A percentile compares a stretch with the other conserved stretches of the same genome.
phyloP scores from a whole-genome alignment of 306 rosid genomes.

The Acacia melanoxylon region DNA sequence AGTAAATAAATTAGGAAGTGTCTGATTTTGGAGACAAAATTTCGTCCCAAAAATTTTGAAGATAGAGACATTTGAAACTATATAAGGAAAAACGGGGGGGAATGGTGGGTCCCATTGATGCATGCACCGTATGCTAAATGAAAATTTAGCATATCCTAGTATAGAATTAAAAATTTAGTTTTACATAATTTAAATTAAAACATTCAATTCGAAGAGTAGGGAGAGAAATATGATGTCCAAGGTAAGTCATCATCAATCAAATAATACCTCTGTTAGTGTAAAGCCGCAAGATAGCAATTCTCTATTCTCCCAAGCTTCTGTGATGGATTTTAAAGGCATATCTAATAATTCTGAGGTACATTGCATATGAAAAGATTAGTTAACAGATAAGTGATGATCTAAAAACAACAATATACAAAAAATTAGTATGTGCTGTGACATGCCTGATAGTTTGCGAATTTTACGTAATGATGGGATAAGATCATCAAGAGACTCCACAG shows the following conservation, averaged over 20 bases:
- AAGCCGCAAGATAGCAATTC: constrained; percentile 62
- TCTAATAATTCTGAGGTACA: constrained; percentile 71
- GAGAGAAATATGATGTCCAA: not conserved
- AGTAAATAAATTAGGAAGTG: not conserved
- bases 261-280: constrained; percentile 67
- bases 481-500: constrained; percentile 50
- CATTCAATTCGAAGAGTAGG: not conserved
- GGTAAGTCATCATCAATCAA: constrained; percentile 13
- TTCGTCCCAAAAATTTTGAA: not conserved
- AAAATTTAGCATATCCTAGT: not conserved
- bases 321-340: constrained; percentile 83
- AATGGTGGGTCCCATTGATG: not conserved
- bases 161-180: not conserved
- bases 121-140: not conserved
- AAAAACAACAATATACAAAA: constrained; percentile 2
- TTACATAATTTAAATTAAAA: not conserved
- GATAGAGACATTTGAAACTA: not conserved
- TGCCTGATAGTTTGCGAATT: constrained; percentile 89
- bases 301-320: constrained; percentile 80
- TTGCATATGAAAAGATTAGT: constrained; percentile 25
- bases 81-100: not conserved
- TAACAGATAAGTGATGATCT: constrained; percentile 21
- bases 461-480: constrained; percentile 71
- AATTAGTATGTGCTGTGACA: constrained; percentile 30
- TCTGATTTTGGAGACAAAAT: not conserved